Conservation (phyloP, 257 asterid species). For the Mitragyna speciosa region DNA sequence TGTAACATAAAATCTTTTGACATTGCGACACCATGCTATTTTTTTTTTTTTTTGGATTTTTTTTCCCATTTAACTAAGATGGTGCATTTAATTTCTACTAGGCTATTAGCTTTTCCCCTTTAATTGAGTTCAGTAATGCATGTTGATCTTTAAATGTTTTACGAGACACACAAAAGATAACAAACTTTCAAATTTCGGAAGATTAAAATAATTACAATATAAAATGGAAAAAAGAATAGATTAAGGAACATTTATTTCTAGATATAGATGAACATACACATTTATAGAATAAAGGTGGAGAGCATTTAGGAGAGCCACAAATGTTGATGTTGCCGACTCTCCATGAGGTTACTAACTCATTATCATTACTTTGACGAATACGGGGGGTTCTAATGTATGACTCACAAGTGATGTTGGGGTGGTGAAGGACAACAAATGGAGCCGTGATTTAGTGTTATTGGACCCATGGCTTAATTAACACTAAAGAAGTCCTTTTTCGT, state of each 20-base stretch:
- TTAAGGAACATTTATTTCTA: not conserved
- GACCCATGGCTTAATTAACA: slow-evolving; percentile 11
- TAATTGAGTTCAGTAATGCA: not conserved
- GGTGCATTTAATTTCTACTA: not conserved
- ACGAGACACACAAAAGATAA: not conserved
- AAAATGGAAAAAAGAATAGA: not conserved
- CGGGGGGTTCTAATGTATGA: slow-evolving; percentile 29
- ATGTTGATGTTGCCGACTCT: slow-evolving; percentile 26
- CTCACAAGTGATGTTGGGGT: slow-evolving; percentile 48
- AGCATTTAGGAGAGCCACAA: not conserved
- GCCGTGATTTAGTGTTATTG: slow-evolving; percentile 35
- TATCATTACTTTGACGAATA: slow-evolving; percentile 43
- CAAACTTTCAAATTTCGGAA: not conserved
- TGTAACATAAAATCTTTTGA: no score
- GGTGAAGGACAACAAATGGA: slow-evolving; percentile 45
- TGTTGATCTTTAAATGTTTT: not conserved
- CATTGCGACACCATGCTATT: no score
- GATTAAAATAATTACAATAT: no score
- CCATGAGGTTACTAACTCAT: slow-evolving; percentile 25
- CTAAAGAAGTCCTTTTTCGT: not conserved
- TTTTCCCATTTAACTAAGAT: no score
- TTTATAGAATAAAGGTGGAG: no score
- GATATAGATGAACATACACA: not conserved
- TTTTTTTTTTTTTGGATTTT: no score
- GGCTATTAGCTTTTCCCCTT: not conserved